Percentiles rank a stretch among this genome's conserved stretches.
phyloP scores from a whole-genome alignment of 805 yeast species.

The Schizosaccharomyces japonicus region DNA sequence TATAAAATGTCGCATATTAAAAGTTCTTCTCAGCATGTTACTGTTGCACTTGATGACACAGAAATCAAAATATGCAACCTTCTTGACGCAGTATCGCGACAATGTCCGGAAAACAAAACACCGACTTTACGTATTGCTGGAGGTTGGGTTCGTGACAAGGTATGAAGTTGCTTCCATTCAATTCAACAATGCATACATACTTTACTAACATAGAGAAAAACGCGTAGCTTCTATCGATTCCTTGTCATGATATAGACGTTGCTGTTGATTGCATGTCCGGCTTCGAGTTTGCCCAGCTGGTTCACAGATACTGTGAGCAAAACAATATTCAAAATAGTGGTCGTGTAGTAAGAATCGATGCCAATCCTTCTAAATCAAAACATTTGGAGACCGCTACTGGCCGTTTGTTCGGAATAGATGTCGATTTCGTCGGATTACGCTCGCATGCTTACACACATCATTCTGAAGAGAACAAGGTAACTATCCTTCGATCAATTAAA shows the following conservation, averaged over 20 bases:
- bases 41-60: too few relatives aligned
- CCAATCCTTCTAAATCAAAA: conserved; percentile 86
- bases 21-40: too few relatives aligned
- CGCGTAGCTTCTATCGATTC: conserved; percentile 39
- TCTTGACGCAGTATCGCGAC: too few relatives aligned
- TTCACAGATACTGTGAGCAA: conserved; percentile 24
- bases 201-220: not conserved
- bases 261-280: conserved; percentile 75
- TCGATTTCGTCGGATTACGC: conserved; percentile 81
- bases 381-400: conserved; percentile 94
- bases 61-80: too few relatives aligned
- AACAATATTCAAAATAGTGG: conserved; percentile 15
- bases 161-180: not conserved
- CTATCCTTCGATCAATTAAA: too few relatives aligned
- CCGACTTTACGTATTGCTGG: too few relatives aligned
- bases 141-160: too few relatives aligned
- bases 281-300: conserved; percentile 46
- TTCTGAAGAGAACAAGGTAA: too few relatives aligned
- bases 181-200: too few relatives aligned
- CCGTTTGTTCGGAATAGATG: conserved; percentile 50
- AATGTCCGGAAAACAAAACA: too few relatives aligned
- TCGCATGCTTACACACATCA: conserved; percentile 63
- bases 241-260: conserved; percentile 72
- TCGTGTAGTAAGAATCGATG: conserved; percentile 14
- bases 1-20: too few relatives aligned